Conservation (phyloP, 805 yeast species). For the Kodamaea hsintzibuensis region DNA sequence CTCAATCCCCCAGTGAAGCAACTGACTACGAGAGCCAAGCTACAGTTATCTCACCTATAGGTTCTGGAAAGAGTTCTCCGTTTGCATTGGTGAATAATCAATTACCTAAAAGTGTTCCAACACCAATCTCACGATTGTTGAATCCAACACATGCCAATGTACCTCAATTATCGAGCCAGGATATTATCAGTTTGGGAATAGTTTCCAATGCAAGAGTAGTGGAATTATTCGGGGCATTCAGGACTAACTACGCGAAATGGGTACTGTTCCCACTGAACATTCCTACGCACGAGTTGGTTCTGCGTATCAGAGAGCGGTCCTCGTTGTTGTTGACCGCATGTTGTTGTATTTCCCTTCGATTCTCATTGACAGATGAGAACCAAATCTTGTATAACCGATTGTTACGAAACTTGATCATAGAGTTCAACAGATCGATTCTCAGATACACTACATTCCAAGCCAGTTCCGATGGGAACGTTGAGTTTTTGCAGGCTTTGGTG, state of each 20-base stretch:
- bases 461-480: slow-evolving; percentile 38
- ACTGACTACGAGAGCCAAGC: slow-evolving; percentile 1
- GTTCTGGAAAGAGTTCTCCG: slow-evolving; percentile 45
- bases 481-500: slow-evolving; percentile 68
- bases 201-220: slow-evolving; percentile 49
- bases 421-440: slow-evolving; percentile 47
- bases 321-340: slow-evolving; percentile 68
- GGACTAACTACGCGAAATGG: slow-evolving; percentile 76
- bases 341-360: slow-evolving; percentile 63
- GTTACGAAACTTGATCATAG: slow-evolving; percentile 48
- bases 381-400: slow-evolving; percentile 27
- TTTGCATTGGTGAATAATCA: slow-evolving; percentile 40
- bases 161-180: slow-evolving; percentile 28
- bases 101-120: slow-evolving; percentile 30
- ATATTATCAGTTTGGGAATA: slow-evolving; percentile 52
- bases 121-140: slow-evolving; percentile 36
- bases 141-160: slow-evolving; percentile 12
- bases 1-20: not conserved
- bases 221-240: slow-evolving; percentile 54
- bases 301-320: slow-evolving; percentile 49
- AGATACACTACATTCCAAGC: slow-evolving; percentile 26
- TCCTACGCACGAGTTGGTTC: slow-evolving; percentile 50
- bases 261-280: slow-evolving; percentile 62
- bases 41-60: slow-evolving; percentile 37
- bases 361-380: slow-evolving; percentile 34